Evolutionary conservation across 164 flowering plant genomes (phyloP).

Genomic region (Taxillus chinensis): DNA sequence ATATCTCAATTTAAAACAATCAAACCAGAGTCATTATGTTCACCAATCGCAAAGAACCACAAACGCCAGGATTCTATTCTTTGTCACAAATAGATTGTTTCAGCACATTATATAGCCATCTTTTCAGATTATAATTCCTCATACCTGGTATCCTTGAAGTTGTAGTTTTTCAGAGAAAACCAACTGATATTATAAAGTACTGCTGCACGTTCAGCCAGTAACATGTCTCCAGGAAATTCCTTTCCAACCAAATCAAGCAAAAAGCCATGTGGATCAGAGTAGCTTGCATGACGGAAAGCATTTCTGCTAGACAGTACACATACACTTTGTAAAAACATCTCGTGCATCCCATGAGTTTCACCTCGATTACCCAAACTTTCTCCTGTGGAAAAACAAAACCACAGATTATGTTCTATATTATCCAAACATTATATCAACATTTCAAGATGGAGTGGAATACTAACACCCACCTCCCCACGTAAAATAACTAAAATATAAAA

Average conservation of each 20-base stretch:
- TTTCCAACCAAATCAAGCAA: slow-evolving; percentile 43
- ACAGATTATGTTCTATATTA: no score
- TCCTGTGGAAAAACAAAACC: slow-evolving; percentile 26
- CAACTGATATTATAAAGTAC: slow-evolving; percentile 53
- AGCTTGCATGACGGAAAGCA: slow-evolving; percentile 12
- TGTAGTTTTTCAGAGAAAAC: slow-evolving; percentile 37
- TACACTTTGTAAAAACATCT: slow-evolving; percentile 38
- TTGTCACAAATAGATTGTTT: no score
- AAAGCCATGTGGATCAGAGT: slow-evolving; percentile 10
- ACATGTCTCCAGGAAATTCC: slow-evolving; percentile 35
- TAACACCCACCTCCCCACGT: no score
- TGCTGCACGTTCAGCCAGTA: slow-evolving; percentile 61
- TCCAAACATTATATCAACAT: no score
- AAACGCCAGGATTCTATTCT: no score
- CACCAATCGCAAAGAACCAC: no score
- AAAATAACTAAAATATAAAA: no score
- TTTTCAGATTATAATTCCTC: no score
- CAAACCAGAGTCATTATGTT: no score
- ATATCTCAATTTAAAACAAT: no score
- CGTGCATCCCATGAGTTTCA: slow-evolving; percentile 45
- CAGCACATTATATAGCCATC: no score
- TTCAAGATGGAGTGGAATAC: no score
- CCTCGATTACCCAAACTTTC: slow-evolving; percentile 34
- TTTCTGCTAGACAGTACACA: slow-evolving; percentile 32
- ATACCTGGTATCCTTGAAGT: slow-evolving; percentile 40